Base-by-base conservation (phyloP, 1,284 basidiomycete species). In the Ganoderma sinense region DNA sequence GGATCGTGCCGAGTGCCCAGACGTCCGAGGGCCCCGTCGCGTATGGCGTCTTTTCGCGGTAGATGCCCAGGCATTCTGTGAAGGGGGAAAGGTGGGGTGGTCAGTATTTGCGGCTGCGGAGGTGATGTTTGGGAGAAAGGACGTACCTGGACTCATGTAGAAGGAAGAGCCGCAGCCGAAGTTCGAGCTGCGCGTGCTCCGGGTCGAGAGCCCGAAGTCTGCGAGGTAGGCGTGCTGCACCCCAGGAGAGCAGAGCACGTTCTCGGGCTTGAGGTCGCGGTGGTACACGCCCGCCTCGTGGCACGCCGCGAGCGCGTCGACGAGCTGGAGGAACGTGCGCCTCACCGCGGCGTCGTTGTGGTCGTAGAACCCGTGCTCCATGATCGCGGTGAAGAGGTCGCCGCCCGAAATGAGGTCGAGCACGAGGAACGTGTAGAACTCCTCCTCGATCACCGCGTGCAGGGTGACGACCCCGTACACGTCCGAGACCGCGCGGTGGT, bases 241-340 rank as follows among this genome's bases (percentile, higher is more conserved):
- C 62, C 76, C 73, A 0, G 63, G 69, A 2, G 66, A 84, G 77
- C 88, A 90, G 36, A 93, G 81, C 71, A 93, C 87, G 79, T 93
- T 93, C 78, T 92, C 91, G 0, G 91, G 91, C 79, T 92, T 93
- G 68, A 93, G 82, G 75, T 92, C 91, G 51, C 90, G 89, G 77
- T 91, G 90, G 80, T 84, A 90, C 78, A 92, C 87, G 61, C 88
- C 87, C 68, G 84, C 78, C 43, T 78, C 77, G 78, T 92, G 90
- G 78, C 88, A 89, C 74, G 86, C 86, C 41, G 87, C 82, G 69
- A 92, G 85, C 11, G 89, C 87, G 73, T 90, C 88, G 75, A 91
- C 76, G 72, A 92, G 86, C 77, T 90, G 88, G 43, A 88, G 77
- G 79, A 88, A 88, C 55, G 86, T 84, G 58, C 75, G 75, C 66